A percentile compares a stretch with the other conserved stretches of the same genome.
Evolutionary conservation across 1,284 basidiomycete genomes (phyloP).

Genomic region (Blastosporella zonata): DNA sequence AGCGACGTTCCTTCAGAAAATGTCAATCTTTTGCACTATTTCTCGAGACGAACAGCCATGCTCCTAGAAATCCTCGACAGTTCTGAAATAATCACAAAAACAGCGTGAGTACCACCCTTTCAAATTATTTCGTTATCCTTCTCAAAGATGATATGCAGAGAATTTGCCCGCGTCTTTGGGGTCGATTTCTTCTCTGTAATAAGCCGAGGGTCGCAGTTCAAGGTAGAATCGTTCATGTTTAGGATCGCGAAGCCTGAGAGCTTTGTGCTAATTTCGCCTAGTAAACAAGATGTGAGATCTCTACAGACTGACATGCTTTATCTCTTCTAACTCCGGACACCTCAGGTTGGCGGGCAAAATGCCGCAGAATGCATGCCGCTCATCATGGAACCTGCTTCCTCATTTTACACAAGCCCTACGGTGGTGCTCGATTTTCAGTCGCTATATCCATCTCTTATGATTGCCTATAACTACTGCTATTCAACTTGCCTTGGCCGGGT

Average conservation of each 20-base stretch:
- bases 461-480: slow-evolving; percentile 97
- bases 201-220: slow-evolving; percentile 94
- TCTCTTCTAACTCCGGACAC: slow-evolving; percentile 4
- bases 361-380: slow-evolving; percentile 94
- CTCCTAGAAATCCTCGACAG: slow-evolving; percentile 78
- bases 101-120: slow-evolving; percentile 57
- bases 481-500: slow-evolving; percentile 95
- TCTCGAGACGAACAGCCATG: slow-evolving; percentile 59
- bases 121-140: background rate
- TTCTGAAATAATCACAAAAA: slow-evolving; percentile 83
- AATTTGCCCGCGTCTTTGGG: slow-evolving; percentile 95
- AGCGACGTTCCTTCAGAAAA: slow-evolving; percentile 57
- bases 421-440: slow-evolving; percentile 95
- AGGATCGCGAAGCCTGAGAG: slow-evolving; percentile 97
- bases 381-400: slow-evolving; percentile 92
- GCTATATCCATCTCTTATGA: slow-evolving; percentile 96
- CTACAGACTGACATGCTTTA: background rate
- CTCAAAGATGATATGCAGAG: slow-evolving; percentile 44
- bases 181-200: slow-evolving; percentile 97
- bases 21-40: slow-evolving; percentile 59
- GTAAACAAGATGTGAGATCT: slow-evolving; percentile 69
- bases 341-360: slow-evolving; percentile 91
- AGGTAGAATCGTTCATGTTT: slow-evolving; percentile 98
- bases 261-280: slow-evolving; percentile 86
- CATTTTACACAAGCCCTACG: slow-evolving; percentile 90